A percentile compares a stretch with the other conserved stretches of the same genome.
Conservation (phyloP, 2,329 filamentous ascomycete genomes). For the Penicillium sp. region DNA sequence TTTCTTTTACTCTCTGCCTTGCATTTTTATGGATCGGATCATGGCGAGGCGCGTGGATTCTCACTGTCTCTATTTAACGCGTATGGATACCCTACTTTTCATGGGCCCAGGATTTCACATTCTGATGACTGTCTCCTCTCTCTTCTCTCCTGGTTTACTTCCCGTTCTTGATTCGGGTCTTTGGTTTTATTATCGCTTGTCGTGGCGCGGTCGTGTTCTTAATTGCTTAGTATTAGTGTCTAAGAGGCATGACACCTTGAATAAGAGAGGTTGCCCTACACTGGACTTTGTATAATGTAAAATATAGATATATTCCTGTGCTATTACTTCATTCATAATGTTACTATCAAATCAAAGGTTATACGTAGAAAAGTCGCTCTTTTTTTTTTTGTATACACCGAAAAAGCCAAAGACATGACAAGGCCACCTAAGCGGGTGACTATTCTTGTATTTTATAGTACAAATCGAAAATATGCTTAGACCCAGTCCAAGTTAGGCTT, state of each 20-base stretch:
- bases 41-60: neutral
- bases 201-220: neutral
- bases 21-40: conserved; percentile 2
- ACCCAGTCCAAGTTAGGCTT: neutral
- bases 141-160: neutral
- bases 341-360: too few species aligned
- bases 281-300: neutral
- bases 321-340: neutral
- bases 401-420: too few species aligned
- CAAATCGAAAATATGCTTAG: neutral
- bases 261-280: neutral
- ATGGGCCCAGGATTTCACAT: neutral
- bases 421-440: too few species aligned
- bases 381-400: too few species aligned
- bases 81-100: conserved; percentile 10
- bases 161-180: neutral
- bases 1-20: conserved; percentile 1
- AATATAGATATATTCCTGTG: neutral
- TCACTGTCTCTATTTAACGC: neutral
- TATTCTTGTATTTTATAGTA: too few species aligned
- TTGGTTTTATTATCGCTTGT: neutral
- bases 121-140: neutral
- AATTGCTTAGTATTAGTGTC: neutral
- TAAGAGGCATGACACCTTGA: neutral
- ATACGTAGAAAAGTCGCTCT: too few species aligned